Percentiles rank a stretch among this genome's conserved stretches.
Evolutionary conservation across 768 basidiomycete species (phyloP).

Genomic region (Leccinum ochraceum): DNA sequence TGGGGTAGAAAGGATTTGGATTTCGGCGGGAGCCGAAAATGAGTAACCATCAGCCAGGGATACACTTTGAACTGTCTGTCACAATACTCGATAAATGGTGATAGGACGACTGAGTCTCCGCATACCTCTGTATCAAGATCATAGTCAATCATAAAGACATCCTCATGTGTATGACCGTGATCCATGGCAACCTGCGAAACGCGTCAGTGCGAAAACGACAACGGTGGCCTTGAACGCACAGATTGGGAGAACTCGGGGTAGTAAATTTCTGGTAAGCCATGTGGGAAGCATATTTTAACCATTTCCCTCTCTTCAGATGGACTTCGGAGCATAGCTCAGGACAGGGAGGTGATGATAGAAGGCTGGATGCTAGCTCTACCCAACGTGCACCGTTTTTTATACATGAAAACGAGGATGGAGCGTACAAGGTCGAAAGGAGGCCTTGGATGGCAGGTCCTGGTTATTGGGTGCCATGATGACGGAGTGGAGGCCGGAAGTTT

Average conservation of each 20-base stretch:
- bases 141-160: too few relatives aligned
- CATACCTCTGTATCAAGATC: neutral
- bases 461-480: neutral
- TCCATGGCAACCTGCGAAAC: neutral
- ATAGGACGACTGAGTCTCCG: neutral
- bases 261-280: neutral
- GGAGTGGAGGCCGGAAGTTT: neutral
- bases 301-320: neutral
- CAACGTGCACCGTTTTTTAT: neutral
- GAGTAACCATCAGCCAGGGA: neutral
- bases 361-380: neutral
- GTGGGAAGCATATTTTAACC: neutral
- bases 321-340: neutral
- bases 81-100: neutral
- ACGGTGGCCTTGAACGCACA: neutral
- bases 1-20: neutral
- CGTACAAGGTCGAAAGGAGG: neutral
- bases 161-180: too few relatives aligned
- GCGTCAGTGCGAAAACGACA: neutral
- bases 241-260: neutral
- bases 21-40: neutral
- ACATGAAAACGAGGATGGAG: neutral
- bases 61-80: neutral
- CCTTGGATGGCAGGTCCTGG: neutral
- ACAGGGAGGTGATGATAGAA: neutral